phyloP scores from a whole-genome alignment of 176 grass and related monocot genomes.

The Pharus latifolius region DNA sequence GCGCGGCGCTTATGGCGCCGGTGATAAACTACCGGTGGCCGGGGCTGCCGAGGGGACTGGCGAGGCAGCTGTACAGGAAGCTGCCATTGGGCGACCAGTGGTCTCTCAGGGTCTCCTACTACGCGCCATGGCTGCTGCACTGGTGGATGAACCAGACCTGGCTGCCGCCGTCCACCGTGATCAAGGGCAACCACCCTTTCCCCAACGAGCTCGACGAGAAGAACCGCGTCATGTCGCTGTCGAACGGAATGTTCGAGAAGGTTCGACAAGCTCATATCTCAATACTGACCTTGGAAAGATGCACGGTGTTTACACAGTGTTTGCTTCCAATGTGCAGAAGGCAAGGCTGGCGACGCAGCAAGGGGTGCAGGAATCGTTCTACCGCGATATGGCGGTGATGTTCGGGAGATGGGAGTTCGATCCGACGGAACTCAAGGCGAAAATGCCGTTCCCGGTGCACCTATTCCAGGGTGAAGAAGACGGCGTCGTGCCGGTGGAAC shows the following conservation, averaged over 20 bases:
- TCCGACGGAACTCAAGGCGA: conserved; percentile 58
- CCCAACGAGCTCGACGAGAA: conserved; percentile 68
- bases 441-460: conserved; percentile 66
- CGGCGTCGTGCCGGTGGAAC: conserved; percentile 68
- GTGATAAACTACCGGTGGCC: conserved; percentile 84
- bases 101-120: conserved; percentile 54
- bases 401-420: conserved; percentile 94
- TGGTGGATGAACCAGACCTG: conserved; percentile 86
- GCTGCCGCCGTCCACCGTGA: conserved; percentile 61
- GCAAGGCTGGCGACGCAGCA: conserved; percentile 62
- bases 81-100: conserved; percentile 61
- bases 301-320: not conserved
- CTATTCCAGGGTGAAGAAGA: conserved; percentile 91
- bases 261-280: not conserved
- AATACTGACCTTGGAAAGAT: not conserved
- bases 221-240: conserved; percentile 27
- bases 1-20: conserved; percentile 50
- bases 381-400: conserved; percentile 90
- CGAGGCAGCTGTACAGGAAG: conserved; percentile 25
- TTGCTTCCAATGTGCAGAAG: not conserved
- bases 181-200: conserved; percentile 38
- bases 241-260: conserved; percentile 36
- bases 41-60: conserved; percentile 36
- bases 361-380: conserved; percentile 68
- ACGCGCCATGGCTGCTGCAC: conserved; percentile 71